phyloP scores from a whole-genome alignment of 306 rosid genomes.

The Canavalia gladiata region DNA sequence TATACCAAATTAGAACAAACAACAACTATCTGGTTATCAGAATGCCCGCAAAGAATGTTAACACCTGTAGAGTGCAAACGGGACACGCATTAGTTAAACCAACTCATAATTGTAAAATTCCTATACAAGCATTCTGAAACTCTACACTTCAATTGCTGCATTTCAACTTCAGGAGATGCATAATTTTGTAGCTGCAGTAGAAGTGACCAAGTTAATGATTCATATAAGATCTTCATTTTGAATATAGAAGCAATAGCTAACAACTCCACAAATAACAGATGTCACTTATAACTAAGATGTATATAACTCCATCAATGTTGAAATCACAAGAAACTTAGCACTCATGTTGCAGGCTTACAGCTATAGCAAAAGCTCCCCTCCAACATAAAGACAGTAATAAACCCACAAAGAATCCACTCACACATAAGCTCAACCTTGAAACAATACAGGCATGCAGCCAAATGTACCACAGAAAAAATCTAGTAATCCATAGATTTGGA shows the following conservation, averaged over 20 bases:
- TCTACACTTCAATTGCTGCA: slow-evolving; percentile 23
- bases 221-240: no score
- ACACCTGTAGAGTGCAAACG: slow-evolving; percentile 54
- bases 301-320: no score
- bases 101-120: slow-evolving; percentile 27
- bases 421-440: slow-evolving; percentile 19
- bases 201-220: no score
- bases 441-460: neutral
- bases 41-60: slow-evolving; percentile 77
- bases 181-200: neutral
- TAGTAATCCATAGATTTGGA: slow-evolving; percentile 4
- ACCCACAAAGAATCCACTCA: slow-evolving; percentile 2
- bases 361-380: no score
- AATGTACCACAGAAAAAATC: neutral
- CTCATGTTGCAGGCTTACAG: no score
- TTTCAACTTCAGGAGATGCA: slow-evolving; percentile 37
- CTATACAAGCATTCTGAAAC: slow-evolving; percentile 10
- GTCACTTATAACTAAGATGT: no score
- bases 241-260: no score
- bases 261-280: no score
- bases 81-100: slow-evolving; percentile 41
- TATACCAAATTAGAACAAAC: slow-evolving; percentile 92
- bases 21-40: slow-evolving; percentile 91
- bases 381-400: neutral
- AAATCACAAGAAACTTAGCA: no score